Base-by-base conservation (phyloP, 2,329 filamentous ascomycete species). In the Truncatella angustata region DNA sequence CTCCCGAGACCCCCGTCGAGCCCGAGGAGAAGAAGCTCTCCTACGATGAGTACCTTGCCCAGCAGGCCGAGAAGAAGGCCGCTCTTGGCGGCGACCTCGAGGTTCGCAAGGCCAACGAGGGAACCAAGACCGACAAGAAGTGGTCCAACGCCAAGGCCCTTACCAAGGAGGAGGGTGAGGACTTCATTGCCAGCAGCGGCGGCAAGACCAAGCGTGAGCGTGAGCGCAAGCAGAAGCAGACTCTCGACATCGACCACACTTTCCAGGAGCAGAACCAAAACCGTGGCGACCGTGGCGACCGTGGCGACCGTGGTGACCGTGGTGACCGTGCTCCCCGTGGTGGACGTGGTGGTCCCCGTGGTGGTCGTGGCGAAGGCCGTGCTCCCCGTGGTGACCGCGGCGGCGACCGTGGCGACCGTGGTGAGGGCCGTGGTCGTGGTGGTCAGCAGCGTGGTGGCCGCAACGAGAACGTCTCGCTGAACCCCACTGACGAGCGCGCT, bases 21-120 rank as follows among this genome's bases (percentile, higher is more conserved):
- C 79, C 84, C 46, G 87, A 91, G 75, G 90, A 95, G 73, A 95
- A 94, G 84, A 84, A 81, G 78, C 87, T 96, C 78, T 94, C 91
- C 51, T 96, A 92, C 76, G 78, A 82, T 67, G 89, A 94, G 62
- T 99, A 96, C 80, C 84, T 95, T 50, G 89, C 86, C 69, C 78
- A 84, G 73, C 75, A 72, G 64, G 80, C 79, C 54, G 80, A 83
- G 78, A 93, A 92, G 84, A 92, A 91, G 78, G 75, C 84, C 60
- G 82, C 83, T 60, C 82, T 93, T 59, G 82, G 82, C 63, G 73
- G 76, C 63, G 63, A 60, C 50, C 81, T 86, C 65, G 82, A 90
- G 66, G 81, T 91, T 68, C 93, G 94, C 77, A 86, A 91, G 79
- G 78, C 93, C 73, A 97, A 97, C 80, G 92, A 97, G 80, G 92